Evolutionary conservation across 2,329 filamentous ascomycete genomes (phyloP).

Genomic region (Aureobasidium sp.): DNA sequence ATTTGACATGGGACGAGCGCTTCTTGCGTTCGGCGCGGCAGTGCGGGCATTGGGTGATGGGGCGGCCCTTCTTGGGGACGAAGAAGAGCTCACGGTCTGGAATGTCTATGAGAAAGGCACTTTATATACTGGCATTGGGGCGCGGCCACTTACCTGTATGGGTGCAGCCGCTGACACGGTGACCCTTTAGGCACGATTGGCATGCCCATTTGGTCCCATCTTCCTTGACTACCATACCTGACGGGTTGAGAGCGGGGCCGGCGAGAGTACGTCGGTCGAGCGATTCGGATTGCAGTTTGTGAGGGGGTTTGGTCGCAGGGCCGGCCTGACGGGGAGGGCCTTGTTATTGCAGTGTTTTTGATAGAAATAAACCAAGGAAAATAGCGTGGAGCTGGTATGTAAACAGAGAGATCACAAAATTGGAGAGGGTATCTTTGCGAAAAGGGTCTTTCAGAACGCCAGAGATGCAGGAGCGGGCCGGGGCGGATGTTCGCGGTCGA

Average conservation of each 20-base stretch:
- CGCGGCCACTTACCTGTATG: slow-evolving; percentile 66
- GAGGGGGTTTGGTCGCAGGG: background rate
- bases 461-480: background rate
- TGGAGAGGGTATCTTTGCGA: slow-evolving; percentile 12
- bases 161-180: slow-evolving; percentile 97
- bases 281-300: background rate
- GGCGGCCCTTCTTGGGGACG: slow-evolving; percentile 95
- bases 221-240: slow-evolving; percentile 27
- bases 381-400: background rate
- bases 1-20: slow-evolving; percentile 88
- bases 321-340: slow-evolving; percentile 6
- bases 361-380: slow-evolving; percentile 3
- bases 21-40: slow-evolving; percentile 95
- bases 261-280: slow-evolving; percentile 8
- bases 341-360: slow-evolving; percentile 6
- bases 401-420: background rate
- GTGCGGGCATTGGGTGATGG: slow-evolving; percentile 95
- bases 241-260: slow-evolving; percentile 9
- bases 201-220: slow-evolving; percentile 98
- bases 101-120: background rate
- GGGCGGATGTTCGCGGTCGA: slow-evolving; percentile 8
- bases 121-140: background rate
- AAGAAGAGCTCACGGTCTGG: slow-evolving; percentile 84
- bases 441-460: slow-evolving; percentile 10
- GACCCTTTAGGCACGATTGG: slow-evolving; percentile 94